Percentiles rank a stretch among this genome's conserved stretches.
Evolutionary conservation across 225 moss, liverwort and hornwort genomes (phyloP).

Genomic region (Pleurozium schreberi): DNA sequence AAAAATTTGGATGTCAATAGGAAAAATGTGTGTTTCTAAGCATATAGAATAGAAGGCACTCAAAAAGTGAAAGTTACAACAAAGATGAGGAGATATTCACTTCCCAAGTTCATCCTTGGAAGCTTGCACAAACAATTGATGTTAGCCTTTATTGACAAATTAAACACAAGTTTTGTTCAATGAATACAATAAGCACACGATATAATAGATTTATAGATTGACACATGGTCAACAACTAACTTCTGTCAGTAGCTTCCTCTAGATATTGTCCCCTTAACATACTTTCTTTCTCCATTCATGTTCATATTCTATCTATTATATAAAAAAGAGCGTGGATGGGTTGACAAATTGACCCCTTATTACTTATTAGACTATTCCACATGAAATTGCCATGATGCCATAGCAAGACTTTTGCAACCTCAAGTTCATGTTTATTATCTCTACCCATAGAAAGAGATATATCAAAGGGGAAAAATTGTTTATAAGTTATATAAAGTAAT

Average conservation of each 20-base stretch:
- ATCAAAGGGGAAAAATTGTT: not conserved
- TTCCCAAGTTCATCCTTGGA: not conserved
- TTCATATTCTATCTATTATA: not conserved
- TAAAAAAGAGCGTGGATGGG: fast-evolving
- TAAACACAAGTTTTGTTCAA: not conserved
- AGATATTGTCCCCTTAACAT: not conserved
- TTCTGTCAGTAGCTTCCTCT: not conserved
- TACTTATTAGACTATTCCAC: not conserved
- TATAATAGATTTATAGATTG: too few relatives aligned
- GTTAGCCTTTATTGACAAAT: not conserved
- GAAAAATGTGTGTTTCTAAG: not conserved
- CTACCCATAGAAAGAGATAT: fast-evolving
- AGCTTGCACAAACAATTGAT: not conserved
- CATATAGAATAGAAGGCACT: fast-evolving
- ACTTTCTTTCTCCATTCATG: not conserved
- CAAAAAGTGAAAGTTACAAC: not conserved
- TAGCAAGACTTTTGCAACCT: fast-evolving
- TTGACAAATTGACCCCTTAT: fast-evolving
- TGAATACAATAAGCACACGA: not conserved
- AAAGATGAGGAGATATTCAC: too few relatives aligned
- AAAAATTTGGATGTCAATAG: not conserved
- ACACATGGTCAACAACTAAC: not conserved
- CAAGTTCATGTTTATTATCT: not conserved
- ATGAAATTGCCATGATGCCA: fast-evolving
- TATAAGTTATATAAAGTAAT: not conserved